phyloP scores from a whole-genome alignment of 192 early-diverging fungal genomes.

The Coemansia sp. region DNA sequence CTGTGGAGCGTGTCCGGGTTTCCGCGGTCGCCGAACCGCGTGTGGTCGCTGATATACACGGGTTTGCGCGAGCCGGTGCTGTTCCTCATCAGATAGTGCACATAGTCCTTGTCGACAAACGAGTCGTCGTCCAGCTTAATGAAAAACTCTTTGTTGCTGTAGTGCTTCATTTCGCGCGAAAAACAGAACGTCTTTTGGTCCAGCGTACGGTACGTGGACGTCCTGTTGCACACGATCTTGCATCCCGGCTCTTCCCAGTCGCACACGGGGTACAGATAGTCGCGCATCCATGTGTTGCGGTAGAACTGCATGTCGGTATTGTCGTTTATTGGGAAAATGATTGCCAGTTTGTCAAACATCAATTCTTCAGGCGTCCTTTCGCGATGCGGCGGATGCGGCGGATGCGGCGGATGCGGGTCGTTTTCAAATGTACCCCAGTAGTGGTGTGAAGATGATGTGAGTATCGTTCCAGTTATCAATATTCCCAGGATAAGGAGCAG shows the following conservation, averaged over 20 bases:
- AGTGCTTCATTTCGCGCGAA: slow-evolving; percentile 20
- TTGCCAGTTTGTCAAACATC: slow-evolving; percentile 26
- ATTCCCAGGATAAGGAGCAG: not conserved
- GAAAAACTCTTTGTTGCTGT: slow-evolving; percentile 33
- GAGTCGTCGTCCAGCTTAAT: slow-evolving; percentile 50
- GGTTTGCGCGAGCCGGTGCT: slow-evolving; percentile 15
- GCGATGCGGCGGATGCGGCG: not conserved
- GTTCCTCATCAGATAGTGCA: slow-evolving; percentile 19
- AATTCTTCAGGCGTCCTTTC: slow-evolving; percentile 8
- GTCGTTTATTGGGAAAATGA: slow-evolving; percentile 44
- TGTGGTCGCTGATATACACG: slow-evolving; percentile 50
- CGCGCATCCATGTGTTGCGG: slow-evolving; percentile 43
- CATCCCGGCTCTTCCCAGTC: slow-evolving; percentile 37
- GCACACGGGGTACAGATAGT: slow-evolving; percentile 45
- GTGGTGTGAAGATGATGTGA: not conserved
- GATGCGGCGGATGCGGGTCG: not conserved
- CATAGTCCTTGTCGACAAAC: slow-evolving; percentile 43
- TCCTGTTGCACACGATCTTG: slow-evolving; percentile 41
- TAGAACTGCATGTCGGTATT: slow-evolving; percentile 54
- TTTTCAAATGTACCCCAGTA: not conserved
- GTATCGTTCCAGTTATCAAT: slow-evolving; percentile 1
- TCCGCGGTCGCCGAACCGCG: slow-evolving; percentile 2
- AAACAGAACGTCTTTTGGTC: slow-evolving; percentile 45
- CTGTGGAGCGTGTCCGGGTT: slow-evolving; percentile 17
- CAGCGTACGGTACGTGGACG: slow-evolving; percentile 31